A percentile compares a stretch with the other conserved stretches of the same genome.
Conservation (phyloP, 2,329 filamentous ascomycete genomes). For the Cryphonectria carpinicola region DNA sequence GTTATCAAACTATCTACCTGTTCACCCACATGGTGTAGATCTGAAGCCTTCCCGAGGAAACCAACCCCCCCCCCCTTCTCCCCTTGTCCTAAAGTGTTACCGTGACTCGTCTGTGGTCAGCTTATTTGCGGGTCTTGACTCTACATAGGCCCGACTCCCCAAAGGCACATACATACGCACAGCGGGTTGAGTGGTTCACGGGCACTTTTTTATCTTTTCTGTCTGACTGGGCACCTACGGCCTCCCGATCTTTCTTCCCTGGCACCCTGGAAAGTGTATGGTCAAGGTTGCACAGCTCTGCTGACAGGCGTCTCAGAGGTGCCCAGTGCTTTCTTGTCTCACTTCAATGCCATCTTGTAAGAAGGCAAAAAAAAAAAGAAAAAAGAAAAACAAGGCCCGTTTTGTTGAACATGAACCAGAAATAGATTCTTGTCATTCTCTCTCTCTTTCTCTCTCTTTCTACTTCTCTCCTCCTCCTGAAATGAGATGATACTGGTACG, state of each 20-base stretch:
- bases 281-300: background rate
- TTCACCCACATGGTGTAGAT: background rate
- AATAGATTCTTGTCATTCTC: slow-evolving; percentile 7
- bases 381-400: background rate
- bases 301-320: slow-evolving; percentile 5
- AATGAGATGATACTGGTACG: background rate
- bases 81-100: background rate
- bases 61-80: no score
- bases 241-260: background rate
- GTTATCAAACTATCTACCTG: background rate
- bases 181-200: background rate
- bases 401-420: slow-evolving; percentile 33
- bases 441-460: background rate
- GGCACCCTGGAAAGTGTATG: background rate
- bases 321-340: slow-evolving; percentile 2
- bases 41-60: background rate
- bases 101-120: slow-evolving; percentile 1
- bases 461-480: background rate
- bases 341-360: background rate
- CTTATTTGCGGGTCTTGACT: background rate
- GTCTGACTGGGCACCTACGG: background rate
- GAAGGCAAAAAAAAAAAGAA: background rate
- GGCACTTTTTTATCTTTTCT: background rate
- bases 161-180: background rate
- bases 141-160: background rate